Conservation (phyloP, 2,329 filamentous ascomycete species). For the Lecanicillium sp. region DNA sequence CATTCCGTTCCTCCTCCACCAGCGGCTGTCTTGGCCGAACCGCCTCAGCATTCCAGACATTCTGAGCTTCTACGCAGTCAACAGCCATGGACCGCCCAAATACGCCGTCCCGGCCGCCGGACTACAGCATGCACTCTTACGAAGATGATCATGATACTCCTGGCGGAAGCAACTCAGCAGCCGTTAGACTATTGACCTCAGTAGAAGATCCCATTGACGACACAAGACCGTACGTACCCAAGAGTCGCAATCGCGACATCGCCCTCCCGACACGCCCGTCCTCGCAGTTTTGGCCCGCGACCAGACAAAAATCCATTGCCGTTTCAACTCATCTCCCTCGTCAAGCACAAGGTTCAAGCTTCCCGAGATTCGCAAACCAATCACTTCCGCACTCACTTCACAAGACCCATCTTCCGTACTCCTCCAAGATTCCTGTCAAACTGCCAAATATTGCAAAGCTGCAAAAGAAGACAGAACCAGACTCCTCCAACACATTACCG, state of each 20-base stretch:
- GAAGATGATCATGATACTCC: slow-evolving; percentile 48
- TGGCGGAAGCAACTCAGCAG: slow-evolving; percentile 43
- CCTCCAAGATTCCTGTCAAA: slow-evolving; percentile 3
- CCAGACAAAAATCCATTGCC: slow-evolving; percentile 11
- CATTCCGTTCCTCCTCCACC: slow-evolving; percentile 9
- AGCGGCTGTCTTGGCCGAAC: slow-evolving; percentile 10
- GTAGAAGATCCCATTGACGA: slow-evolving; percentile 47
- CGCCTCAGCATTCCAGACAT: slow-evolving; percentile 24
- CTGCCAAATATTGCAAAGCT: slow-evolving; percentile 42
- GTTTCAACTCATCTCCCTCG: slow-evolving; percentile 2
- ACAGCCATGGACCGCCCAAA: slow-evolving; percentile 43
- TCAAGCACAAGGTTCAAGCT: slow-evolving; percentile 5
- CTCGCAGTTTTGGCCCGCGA: slow-evolving; percentile 4
- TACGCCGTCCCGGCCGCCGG: slow-evolving; percentile 47
- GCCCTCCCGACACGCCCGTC: slow-evolving; percentile 15
- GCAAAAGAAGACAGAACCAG: slow-evolving; percentile 32
- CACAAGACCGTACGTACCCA: slow-evolving; percentile 49
- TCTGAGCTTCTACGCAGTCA: slow-evolving; percentile 11
- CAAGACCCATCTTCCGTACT: neutral
- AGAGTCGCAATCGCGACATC: neutral
- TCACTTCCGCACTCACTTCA: neutral
- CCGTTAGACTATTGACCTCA: slow-evolving; percentile 56
- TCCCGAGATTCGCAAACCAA: neutral
- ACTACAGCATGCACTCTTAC: slow-evolving; percentile 52
- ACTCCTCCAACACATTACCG: slow-evolving; percentile 23